Base-by-base conservation (phyloP, 2,329 filamentous ascomycete genomes). In the Aspergillus neotritici region DNA sequence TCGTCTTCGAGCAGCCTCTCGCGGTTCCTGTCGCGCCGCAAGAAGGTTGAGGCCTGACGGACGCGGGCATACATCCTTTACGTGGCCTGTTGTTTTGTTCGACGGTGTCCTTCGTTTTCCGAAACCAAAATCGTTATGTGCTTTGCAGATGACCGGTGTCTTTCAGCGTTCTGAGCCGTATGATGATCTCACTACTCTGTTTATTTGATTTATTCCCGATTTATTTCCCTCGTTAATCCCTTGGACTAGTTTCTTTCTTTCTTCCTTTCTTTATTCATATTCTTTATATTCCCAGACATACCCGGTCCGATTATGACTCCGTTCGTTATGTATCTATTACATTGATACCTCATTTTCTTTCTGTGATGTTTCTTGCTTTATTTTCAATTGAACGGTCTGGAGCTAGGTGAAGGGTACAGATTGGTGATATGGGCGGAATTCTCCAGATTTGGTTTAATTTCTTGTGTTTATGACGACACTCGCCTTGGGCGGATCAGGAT, bases 1-100 rank as follows among this genome's bases (percentile, higher is more conserved):
- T 39, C 49, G 47, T 37, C 49, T 41, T 35, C 43, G 33, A 40
- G 34, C 28, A 28, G 48, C 39, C 36, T 65, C 47, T 57, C 63
- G n/a, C 63, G 58, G 41, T 62, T 69, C 41, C 68, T 68, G 40
- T 48, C 52, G 15, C 55, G 61, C 29, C 57, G 55, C 37, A 62
- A 56, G 48, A 64, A 60, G 51, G 42, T 60, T 25, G 60, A 57
- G 35, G 56, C 37, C 40, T 50, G 43, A 51, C 37, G 21, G 15
- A 12, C 12, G 15, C 5, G 5, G 10, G 28, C 32, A 12, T 14
- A 28, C 31, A 13, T 41, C 17, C 30, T 45, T 46, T 47, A 16
- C 13, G 43, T 41, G 25, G 34, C 38, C 42, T 37, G 36, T 46
- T 37, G 37, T 39, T 49, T 31, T 41, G 25, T 51, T 43, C 43